phyloP scores from a whole-genome alignment of 352 stramenopile species.

The Bremia lactucae region DNA sequence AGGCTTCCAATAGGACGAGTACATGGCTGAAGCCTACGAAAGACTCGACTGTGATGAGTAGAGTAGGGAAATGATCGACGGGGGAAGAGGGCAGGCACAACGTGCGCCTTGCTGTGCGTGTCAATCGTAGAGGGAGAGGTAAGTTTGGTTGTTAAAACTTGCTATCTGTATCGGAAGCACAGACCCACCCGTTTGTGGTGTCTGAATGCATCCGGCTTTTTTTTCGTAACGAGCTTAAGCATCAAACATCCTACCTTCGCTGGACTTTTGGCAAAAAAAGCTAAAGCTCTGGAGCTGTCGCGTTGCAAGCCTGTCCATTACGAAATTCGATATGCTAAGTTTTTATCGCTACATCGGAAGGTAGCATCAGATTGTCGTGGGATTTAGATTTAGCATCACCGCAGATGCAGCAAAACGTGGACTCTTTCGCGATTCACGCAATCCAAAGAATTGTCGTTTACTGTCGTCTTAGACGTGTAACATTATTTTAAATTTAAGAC shows the following conservation, averaged over 20 bases:
- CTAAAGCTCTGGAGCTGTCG: too few relatives aligned
- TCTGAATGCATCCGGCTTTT: conserved; percentile 13
- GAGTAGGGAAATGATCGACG: conserved; percentile 20
- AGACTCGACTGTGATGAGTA: conserved; percentile 18
- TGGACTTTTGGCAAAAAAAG: too few relatives aligned
- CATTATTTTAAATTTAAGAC: conserved; percentile 2
- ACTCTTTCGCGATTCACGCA: too few relatives aligned
- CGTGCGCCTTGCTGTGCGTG: conserved; percentile 5
- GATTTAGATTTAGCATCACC: too few relatives aligned
- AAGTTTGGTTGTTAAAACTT: conserved; percentile 1
- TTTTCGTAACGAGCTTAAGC: conserved; percentile 5
- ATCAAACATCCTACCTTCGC: too few relatives aligned
- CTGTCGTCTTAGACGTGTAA: too few relatives aligned
- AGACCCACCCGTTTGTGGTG: conserved; percentile 2
- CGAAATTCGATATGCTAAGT: too few relatives aligned
- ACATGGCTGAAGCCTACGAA: conserved; percentile 33
- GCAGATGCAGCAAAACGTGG: too few relatives aligned
- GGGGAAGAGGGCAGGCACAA: neutral
- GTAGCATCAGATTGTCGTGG: too few relatives aligned
- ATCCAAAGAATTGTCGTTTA: too few relatives aligned
- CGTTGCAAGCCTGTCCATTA: too few relatives aligned
- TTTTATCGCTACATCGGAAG: too few relatives aligned
- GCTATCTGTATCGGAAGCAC: neutral
- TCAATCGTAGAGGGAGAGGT: conserved; percentile 12
- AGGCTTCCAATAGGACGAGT: conserved; percentile 82